A percentile compares a stretch with the other conserved stretches of the same genome.
Evolutionary conservation across 2,329 filamentous ascomycete genomes (phyloP).

Genomic region (Colletotrichum tamarilloi): DNA sequence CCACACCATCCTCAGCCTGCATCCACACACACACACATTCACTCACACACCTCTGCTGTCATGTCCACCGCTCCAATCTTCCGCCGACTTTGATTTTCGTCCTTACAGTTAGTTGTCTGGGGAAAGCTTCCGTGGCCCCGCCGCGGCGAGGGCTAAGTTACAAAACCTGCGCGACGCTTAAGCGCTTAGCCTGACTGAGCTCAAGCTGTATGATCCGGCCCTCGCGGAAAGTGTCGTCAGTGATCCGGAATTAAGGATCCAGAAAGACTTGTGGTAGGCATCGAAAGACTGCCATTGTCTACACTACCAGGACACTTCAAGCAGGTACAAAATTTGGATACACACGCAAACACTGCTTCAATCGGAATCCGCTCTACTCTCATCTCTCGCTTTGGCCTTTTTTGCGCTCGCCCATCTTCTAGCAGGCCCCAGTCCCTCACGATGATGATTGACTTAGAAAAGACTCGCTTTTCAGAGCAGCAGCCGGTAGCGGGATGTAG

Average conservation of each 20-base stretch:
- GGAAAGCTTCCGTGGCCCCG: background rate
- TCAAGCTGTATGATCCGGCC: conserved; percentile 15
- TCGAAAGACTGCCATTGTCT: background rate
- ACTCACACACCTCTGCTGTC: conserved; percentile 1
- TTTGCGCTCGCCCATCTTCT: background rate
- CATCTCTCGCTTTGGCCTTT: background rate
- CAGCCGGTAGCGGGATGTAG: background rate
- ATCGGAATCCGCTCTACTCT: background rate
- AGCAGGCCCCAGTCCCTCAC: background rate
- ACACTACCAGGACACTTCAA: background rate
- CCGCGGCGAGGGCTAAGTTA: background rate
- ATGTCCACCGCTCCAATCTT: conserved; percentile 1
- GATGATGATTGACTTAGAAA: background rate
- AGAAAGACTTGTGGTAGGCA: background rate
- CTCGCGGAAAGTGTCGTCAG: conserved; percentile 13
- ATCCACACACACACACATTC: conserved; percentile 14
- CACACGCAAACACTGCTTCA: background rate
- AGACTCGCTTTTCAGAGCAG: background rate
- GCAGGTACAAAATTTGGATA: background rate
- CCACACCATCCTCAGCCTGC: conserved; percentile 8
- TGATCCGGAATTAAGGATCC: background rate
- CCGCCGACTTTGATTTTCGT: conserved; percentile 4
- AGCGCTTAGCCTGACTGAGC: conserved; percentile 16
- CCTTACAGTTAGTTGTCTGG: background rate
- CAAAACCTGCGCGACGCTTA: background rate